A percentile compares a stretch with the other conserved stretches of the same genome.
phyloP scores from a whole-genome alignment of 352 stramenopile species.

The Globisporangium nunn region DNA sequence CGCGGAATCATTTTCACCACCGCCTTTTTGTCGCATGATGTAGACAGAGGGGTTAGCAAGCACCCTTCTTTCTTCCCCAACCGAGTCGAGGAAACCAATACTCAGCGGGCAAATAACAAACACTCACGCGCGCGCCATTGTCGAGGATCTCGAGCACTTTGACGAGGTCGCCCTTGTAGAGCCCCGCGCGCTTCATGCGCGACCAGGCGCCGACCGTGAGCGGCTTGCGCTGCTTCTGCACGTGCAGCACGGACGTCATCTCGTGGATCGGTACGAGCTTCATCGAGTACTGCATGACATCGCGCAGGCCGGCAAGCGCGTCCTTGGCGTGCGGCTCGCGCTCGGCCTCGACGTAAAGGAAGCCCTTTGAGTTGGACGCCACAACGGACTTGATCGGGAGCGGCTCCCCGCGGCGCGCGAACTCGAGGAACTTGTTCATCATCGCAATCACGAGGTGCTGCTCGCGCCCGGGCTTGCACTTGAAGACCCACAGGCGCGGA shows the following conservation, averaged over 20 bases:
- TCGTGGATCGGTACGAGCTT: conserved; percentile 87
- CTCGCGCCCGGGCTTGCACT: conserved; percentile 85
- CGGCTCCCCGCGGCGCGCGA: conserved; percentile 73
- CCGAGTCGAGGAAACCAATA: background rate
- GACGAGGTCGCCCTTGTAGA: conserved; percentile 86
- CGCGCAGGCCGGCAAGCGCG: conserved; percentile 73
- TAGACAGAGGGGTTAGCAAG: too few species aligned
- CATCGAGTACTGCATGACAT: conserved; percentile 85
- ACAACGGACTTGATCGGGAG: conserved; percentile 84
- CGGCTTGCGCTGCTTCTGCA: conserved; percentile 81
- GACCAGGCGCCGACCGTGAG: conserved; percentile 73
- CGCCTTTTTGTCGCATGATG: conserved; percentile 21
- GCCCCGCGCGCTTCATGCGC: conserved; percentile 75
- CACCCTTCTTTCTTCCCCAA: too few species aligned
- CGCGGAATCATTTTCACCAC: conserved; percentile 85
- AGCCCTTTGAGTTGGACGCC: conserved; percentile 83
- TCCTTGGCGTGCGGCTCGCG: conserved; percentile 82
- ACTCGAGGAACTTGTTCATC: conserved; percentile 89
- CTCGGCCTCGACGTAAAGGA: conserved; percentile 87
- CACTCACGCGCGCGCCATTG: conserved; percentile 63
- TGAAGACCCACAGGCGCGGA: conserved; percentile 87
- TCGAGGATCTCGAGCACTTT: conserved; percentile 86
- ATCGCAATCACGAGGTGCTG: conserved; percentile 82
- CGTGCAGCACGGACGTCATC: conserved; percentile 86
- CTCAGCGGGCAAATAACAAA: background rate